phyloP scores from a whole-genome alignment of 345 rosid genomes.

The Carallia pectinifolia region DNA sequence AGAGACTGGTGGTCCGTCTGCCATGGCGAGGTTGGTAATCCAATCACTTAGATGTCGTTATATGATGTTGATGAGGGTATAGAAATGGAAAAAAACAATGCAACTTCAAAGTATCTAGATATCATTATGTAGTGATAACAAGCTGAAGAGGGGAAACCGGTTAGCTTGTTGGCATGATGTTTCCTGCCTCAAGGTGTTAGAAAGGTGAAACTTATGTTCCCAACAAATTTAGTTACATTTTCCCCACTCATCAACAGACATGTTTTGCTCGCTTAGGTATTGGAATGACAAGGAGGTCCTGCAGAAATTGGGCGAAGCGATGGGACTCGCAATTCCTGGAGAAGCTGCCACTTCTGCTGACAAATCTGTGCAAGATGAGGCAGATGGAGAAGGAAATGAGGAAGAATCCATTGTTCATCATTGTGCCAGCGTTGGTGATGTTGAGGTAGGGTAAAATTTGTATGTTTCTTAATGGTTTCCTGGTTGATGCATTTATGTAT shows the following conservation, averaged over 20 bases:
- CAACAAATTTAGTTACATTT: not conserved
- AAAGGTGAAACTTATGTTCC: not conserved
- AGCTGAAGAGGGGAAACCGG: not conserved
- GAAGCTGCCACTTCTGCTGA: slow-evolving; percentile 63
- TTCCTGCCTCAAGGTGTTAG: slow-evolving; percentile 2
- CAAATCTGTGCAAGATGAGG: slow-evolving; percentile 50
- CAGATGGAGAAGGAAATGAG: slow-evolving; percentile 72
- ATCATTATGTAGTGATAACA: too few species aligned
- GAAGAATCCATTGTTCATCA: slow-evolving; percentile 89
- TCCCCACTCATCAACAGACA: slow-evolving; percentile 4
- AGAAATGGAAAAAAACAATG: not conserved
- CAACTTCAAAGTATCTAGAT: too few species aligned
- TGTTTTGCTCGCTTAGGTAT: slow-evolving; percentile 50
- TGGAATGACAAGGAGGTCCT: slow-evolving; percentile 93
- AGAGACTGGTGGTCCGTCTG: slow-evolving; percentile 87
- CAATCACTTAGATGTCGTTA: not conserved
- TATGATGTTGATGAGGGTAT: not conserved
- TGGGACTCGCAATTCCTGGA: slow-evolving; percentile 77
- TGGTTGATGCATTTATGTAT: not conserved
- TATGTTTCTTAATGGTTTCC: not conserved
- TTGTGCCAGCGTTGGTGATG: slow-evolving; percentile 95
- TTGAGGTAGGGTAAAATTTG: slow-evolving; percentile 53
- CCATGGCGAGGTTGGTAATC: slow-evolving; percentile 82
- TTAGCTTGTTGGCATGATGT: not conserved
- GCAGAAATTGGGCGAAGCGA: slow-evolving; percentile 95